A percentile compares a stretch with the other conserved stretches of the same genome.
These are phyloP conservation scores for Vaccinium vitisidaea DNA, from an alignment of 148 eudicot genomes.

Conservation along the genomic window DNA sequence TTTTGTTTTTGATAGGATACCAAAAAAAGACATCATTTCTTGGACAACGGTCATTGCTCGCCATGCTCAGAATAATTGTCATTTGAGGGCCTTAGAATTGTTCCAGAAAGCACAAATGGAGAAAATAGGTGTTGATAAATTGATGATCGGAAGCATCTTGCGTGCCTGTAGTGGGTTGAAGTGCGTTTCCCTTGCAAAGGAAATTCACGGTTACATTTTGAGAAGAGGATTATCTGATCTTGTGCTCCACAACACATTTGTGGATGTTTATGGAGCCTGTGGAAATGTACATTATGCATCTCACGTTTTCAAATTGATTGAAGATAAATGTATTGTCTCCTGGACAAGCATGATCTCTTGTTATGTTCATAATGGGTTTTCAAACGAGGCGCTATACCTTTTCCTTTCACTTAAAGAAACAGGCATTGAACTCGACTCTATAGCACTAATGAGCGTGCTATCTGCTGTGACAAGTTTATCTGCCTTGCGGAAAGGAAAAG, in stretches of 20 bases:
- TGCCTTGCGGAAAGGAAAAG: slow-evolving; percentile 73
- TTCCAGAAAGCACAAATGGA: slow-evolving; percentile 50
- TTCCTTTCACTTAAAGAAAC: slow-evolving; percentile 42
- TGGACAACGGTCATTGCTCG: slow-evolving; percentile 79
- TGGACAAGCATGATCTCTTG: slow-evolving; percentile 84
- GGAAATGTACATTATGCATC: slow-evolving; percentile 50
- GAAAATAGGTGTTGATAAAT: slow-evolving; percentile 40
- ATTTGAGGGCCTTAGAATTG: slow-evolving; percentile 50
- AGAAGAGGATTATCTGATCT: slow-evolving; percentile 58
- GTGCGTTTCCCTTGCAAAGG: slow-evolving; percentile 55
- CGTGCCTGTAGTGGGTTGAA: slow-evolving; percentile 67
- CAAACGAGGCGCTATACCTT: slow-evolving; percentile 67
- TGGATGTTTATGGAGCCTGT: slow-evolving; percentile 72
- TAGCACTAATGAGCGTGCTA: slow-evolving; percentile 57
- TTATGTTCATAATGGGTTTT: slow-evolving; percentile 55
- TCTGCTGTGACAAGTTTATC: slow-evolving; percentile 69
- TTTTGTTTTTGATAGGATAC: slow-evolving; percentile 50
- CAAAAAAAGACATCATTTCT: slow-evolving; percentile 56
- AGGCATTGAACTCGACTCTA: slow-evolving; percentile 56
- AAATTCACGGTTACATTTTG: slow-evolving; percentile 61
- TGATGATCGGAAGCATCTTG: slow-evolving; percentile 76
- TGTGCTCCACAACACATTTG: slow-evolving; percentile 51
- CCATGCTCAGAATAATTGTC: slow-evolving; percentile 48
- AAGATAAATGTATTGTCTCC: slow-evolving; percentile 63
- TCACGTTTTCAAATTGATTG: slow-evolving; percentile 45